These are phyloP conservation scores for Saturnispora ahearnii DNA, from an alignment of 805 yeast genomes.

Conservation along the genomic window DNA sequence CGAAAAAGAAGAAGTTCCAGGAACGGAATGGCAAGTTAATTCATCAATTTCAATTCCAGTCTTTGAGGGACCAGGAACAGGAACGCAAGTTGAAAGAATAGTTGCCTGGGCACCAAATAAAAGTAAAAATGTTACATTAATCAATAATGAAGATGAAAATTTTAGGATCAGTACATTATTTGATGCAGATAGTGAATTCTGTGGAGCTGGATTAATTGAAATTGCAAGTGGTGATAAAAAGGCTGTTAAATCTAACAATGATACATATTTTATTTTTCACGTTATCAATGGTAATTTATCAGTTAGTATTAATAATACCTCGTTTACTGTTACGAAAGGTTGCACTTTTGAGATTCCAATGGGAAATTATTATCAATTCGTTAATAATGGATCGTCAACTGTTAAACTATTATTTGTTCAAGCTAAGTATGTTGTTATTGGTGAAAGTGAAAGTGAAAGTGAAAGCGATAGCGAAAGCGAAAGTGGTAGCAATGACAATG, in stretches of 20 bases:
- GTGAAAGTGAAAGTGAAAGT: conserved; percentile 19
- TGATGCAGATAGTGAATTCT: conserved; percentile 49
- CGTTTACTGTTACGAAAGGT: conserved; percentile 57
- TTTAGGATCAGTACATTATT: conserved; percentile 59
- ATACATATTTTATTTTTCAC: conserved; percentile 64
- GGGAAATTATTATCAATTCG: conserved; percentile 62
- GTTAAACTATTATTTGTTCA: conserved; percentile 74
- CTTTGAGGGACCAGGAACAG: conserved; percentile 41
- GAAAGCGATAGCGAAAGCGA: conserved; percentile 22
- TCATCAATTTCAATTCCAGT: conserved; percentile 37
- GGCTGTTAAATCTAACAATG: conserved; percentile 50
- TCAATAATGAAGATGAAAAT: conserved; percentile 38
- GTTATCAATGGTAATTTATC: conserved; percentile 65
- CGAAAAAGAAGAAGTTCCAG: conserved; percentile 14
- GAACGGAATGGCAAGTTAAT: conserved; percentile 46
- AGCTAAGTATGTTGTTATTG: conserved; percentile 35
- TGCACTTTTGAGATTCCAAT: conserved; percentile 78
- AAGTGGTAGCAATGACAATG: conserved; percentile 17
- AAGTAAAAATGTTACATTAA: conserved; percentile 35
- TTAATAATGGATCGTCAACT: conserved; percentile 47
- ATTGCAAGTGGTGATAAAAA: conserved; percentile 56
- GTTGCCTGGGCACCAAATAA: conserved; percentile 62
- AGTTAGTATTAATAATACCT: conserved; percentile 50
- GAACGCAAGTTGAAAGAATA: conserved; percentile 33
- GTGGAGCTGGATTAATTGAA: conserved; percentile 67